Conservation (phyloP, 108 stramenopile genomes). For the Pseudonitzschia multistriata region DNA sequence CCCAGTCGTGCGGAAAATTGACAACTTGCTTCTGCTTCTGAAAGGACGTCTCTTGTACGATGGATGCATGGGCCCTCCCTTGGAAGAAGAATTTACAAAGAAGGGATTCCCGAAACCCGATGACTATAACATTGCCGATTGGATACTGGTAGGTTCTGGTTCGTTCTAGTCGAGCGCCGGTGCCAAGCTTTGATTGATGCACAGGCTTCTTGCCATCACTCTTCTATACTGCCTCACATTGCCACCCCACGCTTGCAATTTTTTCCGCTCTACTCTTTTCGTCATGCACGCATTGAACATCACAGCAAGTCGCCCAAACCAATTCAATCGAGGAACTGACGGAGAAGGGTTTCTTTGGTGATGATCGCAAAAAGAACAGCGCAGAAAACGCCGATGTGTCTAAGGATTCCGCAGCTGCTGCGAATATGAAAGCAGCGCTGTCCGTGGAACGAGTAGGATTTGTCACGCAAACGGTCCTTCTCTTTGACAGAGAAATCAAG, state of each 20-base stretch:
- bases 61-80: slow-evolving; percentile 42
- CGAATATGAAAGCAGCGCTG: too few species aligned
- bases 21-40: slow-evolving; percentile 54
- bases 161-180: too few species aligned
- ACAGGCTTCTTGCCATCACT: neutral
- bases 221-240: too few species aligned
- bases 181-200: too few species aligned
- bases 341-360: slow-evolving; percentile 35
- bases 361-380: slow-evolving; percentile 2
- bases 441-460: slow-evolving; percentile 27
- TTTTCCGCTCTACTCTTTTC: neutral
- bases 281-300: neutral
- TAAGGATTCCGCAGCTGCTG: too few species aligned
- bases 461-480: slow-evolving; percentile 31
- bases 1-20: slow-evolving; percentile 58
- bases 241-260: neutral
- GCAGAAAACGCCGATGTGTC: slow-evolving; percentile 15
- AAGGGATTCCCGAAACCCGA: slow-evolving; percentile 56
- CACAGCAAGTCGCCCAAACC: slow-evolving; percentile 45
- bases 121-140: slow-evolving; percentile 76
- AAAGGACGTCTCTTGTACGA: slow-evolving; percentile 51
- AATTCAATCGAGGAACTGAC: slow-evolving; percentile 41
- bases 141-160: slow-evolving; percentile 47
- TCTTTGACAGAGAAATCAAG: slow-evolving; percentile 45
- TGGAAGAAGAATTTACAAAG: slow-evolving; percentile 28